Evolutionary conservation across 2,329 filamentous ascomycete genomes (phyloP).

Genomic region (Alternaria triticimaculans): DNA sequence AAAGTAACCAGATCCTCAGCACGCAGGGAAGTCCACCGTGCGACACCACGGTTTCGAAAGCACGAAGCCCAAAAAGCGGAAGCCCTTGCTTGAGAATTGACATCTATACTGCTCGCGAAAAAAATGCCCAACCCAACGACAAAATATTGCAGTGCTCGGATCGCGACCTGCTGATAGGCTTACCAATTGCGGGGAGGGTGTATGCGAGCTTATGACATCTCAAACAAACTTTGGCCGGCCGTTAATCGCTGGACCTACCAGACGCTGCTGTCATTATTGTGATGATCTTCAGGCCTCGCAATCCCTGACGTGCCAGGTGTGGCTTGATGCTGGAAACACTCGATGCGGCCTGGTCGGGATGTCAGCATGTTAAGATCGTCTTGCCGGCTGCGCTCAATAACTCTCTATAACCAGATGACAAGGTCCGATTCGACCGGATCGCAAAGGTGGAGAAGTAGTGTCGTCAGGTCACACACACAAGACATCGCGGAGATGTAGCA

Average conservation of each 20-base stretch:
- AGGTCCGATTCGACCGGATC: slow-evolving; percentile 9
- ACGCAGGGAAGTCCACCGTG: slow-evolving; percentile 8
- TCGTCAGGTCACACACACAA: slow-evolving; percentile 27
- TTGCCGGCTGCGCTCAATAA: slow-evolving; percentile 2
- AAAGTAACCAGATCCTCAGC: slow-evolving; percentile 28
- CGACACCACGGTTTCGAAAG: not conserved
- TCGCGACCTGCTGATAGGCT: slow-evolving; percentile 38
- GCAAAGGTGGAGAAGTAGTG: slow-evolving; percentile 7
- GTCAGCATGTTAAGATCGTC: slow-evolving; percentile 16
- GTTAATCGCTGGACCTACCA: slow-evolving; percentile 32
- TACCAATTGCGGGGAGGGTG: slow-evolving; percentile 37
- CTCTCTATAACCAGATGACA: slow-evolving; percentile 9
- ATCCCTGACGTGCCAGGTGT: slow-evolving; percentile 33
- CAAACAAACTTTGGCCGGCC: slow-evolving; percentile 41
- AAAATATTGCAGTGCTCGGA: slow-evolving; percentile 12
- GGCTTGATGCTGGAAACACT: slow-evolving; percentile 42
- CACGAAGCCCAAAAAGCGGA: not conserved
- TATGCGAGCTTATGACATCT: slow-evolving; percentile 25
- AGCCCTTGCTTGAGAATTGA: not conserved
- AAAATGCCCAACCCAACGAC: slow-evolving; percentile 4
- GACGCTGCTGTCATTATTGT: slow-evolving; percentile 25
- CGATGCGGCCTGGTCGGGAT: slow-evolving; percentile 25
- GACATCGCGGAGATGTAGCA: slow-evolving; percentile 27
- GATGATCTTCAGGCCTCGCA: slow-evolving; percentile 37
- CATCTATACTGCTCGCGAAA: slow-evolving; percentile 6